Conservation (phyloP, 23 red algal species). For the Cyanidium caldarium region DNA sequence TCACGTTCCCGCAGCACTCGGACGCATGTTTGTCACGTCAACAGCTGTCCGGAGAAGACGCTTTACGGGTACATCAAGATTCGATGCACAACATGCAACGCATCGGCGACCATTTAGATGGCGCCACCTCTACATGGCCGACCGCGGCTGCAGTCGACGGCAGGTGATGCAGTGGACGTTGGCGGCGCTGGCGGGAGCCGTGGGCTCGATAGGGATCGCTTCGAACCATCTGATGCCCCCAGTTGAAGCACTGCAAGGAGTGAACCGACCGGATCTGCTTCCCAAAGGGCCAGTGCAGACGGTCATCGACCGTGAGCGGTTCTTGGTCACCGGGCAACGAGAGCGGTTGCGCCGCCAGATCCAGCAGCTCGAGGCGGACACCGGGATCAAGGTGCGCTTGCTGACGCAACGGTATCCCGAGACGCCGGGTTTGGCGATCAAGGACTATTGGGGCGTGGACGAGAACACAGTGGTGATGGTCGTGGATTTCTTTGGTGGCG, state of each 20-base stretch:
- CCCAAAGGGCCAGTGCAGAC: not conserved
- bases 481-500: slow-evolving; percentile 80
- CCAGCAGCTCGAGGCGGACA: slow-evolving; percentile 33
- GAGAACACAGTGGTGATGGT: slow-evolving; percentile 85
- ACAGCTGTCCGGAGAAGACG: no score
- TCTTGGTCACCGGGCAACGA: slow-evolving; percentile 39
- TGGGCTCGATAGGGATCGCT: no score
- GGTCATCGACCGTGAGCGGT: slow-evolving; percentile 71
- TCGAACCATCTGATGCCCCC: no score
- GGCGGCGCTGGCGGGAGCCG: no score
- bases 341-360: slow-evolving; percentile 24
- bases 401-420: slow-evolving; percentile 81
- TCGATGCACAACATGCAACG: no score
- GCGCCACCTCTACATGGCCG: no score
- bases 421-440: slow-evolving; percentile 71
- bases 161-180: no score
- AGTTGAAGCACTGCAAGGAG: not conserved
- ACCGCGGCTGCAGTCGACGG: no score
- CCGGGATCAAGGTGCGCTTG: slow-evolving; percentile 69
- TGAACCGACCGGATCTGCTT: not conserved
- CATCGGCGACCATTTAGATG: no score
- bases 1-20: no score
- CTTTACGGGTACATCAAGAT: no score
- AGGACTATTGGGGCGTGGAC: slow-evolving; percentile 91
- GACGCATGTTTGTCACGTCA: no score